Conservation (phyloP, 306 rosid genomes). For the Senna tora region DNA sequence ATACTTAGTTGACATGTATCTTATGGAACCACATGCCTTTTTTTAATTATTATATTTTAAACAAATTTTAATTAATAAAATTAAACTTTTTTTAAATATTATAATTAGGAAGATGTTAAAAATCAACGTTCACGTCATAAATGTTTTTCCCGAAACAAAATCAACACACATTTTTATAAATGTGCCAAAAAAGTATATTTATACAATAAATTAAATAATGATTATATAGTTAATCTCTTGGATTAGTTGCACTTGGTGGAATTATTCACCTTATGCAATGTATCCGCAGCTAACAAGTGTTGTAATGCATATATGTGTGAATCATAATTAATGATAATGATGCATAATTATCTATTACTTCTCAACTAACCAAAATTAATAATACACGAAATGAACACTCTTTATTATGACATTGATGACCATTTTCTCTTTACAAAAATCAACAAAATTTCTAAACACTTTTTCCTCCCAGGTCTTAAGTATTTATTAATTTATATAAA, state of each 20-base stretch:
- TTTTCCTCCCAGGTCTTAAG: no score
- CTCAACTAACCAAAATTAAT: not conserved
- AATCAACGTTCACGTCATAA: not conserved
- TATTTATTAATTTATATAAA: no score
- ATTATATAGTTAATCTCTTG: not conserved
- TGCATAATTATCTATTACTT: constrained; percentile 11
- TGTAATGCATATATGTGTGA: no score
- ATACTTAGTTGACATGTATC: not conserved
- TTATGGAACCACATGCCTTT: not conserved
- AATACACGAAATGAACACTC: constrained; percentile 1
- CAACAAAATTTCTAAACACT: no score
- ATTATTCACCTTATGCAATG: constrained; percentile 28
- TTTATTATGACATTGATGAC: not conserved
- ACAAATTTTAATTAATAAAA: no score
- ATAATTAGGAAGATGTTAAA: no score
- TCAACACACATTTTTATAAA: not conserved
- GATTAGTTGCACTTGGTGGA: not conserved
- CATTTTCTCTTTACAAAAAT: not conserved
- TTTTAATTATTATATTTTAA: no score
- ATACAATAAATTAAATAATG: no score
- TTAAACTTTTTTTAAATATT: no score
- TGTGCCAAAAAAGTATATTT: no score
- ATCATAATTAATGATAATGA: not conserved
- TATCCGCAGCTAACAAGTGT: not conserved
- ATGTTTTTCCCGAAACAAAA: not conserved